Base-by-base conservation (phyloP, 176 grass and related monocot genomes). In the Secale cereale region DNA sequence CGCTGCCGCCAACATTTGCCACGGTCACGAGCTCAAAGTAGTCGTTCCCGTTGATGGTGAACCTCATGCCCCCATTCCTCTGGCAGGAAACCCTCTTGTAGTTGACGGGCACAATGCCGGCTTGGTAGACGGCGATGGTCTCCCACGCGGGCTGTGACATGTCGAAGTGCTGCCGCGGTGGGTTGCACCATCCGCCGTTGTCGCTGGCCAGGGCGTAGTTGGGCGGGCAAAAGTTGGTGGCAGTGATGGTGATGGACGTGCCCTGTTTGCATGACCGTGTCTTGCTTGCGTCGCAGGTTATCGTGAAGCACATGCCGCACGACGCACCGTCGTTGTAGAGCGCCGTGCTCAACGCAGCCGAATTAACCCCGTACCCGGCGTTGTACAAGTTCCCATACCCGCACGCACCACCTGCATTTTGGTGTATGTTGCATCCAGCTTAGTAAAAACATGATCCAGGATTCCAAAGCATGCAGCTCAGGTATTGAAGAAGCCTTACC, bases 131-230 rank as follows among this genome's bases (percentile, higher is more conserved):
- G 54, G 77, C 84, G 35, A 86, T 80, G 52, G 35, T 89, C 62
- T 91, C 85, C 87, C 87, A 94, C 6, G 92, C 81, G 1, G 92
- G 92, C 48, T 94, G 89, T 9, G 87, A 73, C 94, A 95, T 93
- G 86, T 95, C 94, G 31, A 95, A 95, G 87, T 95, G 94, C 1
- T 50, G 23, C 1, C 88, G 86, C 16, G 81, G 88, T 4, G 94
- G 77, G 78, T 95, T 95, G 86, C 93, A 95, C 93, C 93, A 95
- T 1, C 93, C 93, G 9, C 93, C 93, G 30, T 76, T 62, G 77
- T 94, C 48, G 39, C 65, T 81, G 19, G 90, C 23, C 1, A 87
- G 63, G 7, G 54, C 54, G 1, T 57, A 57, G 54, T 57, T 57
- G 7, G 54, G 54, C 20, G 54, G 54, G 54, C 54, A 57, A 20